These are phyloP conservation scores for Inonotus obliquus DNA, from an alignment of 1,284 basidiomycete genomes.

Conservation along the genomic window DNA sequence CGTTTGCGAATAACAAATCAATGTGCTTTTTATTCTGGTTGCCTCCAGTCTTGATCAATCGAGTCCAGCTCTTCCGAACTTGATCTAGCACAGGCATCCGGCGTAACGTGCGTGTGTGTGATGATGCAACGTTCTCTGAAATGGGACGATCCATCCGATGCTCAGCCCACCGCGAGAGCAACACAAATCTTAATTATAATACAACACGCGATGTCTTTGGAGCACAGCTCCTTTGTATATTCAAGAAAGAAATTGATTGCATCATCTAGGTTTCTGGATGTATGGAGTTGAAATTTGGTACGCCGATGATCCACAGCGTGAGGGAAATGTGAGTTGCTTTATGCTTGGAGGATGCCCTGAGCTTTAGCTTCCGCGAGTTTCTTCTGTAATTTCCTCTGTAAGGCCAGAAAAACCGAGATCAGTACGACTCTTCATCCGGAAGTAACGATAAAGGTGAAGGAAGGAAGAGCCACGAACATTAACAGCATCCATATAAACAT, in stretches of 20 bases:
- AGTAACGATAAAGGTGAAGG: background rate
- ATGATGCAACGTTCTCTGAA: too few species aligned
- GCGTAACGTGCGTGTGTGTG: too few species aligned
- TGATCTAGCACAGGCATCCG: too few species aligned
- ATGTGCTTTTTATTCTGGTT: too few species aligned
- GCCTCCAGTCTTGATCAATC: too few species aligned
- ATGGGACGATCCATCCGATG: too few species aligned
- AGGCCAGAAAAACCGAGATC: background rate
- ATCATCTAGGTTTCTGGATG: background rate
- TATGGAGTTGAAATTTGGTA: too few species aligned
- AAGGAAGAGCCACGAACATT: slow-evolving; percentile 45
- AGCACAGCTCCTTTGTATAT: background rate
- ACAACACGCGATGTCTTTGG: too few species aligned
- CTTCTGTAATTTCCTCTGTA: slow-evolving; percentile 20
- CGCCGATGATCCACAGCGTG: too few species aligned
- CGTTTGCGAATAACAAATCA: too few species aligned
- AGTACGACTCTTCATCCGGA: background rate
- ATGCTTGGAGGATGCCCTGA: background rate
- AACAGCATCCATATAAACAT: slow-evolving; percentile 88
- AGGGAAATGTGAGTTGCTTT: background rate
- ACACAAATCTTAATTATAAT: background rate
- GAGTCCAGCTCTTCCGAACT: too few species aligned
- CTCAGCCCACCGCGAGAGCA: too few species aligned
- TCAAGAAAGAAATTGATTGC: background rate
- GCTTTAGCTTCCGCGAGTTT: slow-evolving; percentile 16